Evolutionary conservation across 768 basidiomycete species (phyloP).

Genomic region (Suillus hirtellus): DNA sequence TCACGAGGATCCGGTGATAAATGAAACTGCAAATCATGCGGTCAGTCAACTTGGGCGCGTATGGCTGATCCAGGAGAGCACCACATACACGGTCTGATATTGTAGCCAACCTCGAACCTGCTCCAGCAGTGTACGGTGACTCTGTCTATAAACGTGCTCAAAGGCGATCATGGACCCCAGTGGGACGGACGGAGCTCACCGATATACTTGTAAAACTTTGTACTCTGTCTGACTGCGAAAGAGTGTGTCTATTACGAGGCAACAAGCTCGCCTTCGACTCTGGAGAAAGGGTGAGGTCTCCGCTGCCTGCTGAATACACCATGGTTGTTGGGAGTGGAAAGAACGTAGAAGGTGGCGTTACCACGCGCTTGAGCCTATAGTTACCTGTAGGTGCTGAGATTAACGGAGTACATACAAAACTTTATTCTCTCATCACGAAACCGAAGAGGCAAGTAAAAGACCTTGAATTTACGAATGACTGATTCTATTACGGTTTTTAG

Average conservation of each 20-base stretch:
- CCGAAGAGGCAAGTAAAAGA: background rate
- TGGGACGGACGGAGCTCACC: slow-evolving; percentile 12
- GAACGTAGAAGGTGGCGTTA: background rate
- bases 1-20: slow-evolving; percentile 63
- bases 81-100: slow-evolving; percentile 47
- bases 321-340: slow-evolving; percentile 16
- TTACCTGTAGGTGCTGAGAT: background rate
- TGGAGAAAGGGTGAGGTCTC: slow-evolving; percentile 3
- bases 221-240: slow-evolving; percentile 24
- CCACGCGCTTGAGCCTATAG: background rate
- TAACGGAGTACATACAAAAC: background rate
- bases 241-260: slow-evolving; percentile 9
- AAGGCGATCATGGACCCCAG: background rate
- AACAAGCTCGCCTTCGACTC: slow-evolving; percentile 19
- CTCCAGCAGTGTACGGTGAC: slow-evolving; percentile 43
- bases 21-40: slow-evolving; percentile 48
- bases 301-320: slow-evolving; percentile 13
- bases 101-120: slow-evolving; percentile 35
- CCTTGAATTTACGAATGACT: background rate
- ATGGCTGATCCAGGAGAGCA: background rate
- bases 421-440: slow-evolving; percentile 1
- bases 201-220: slow-evolving; percentile 29
- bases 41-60: background rate
- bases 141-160: slow-evolving; percentile 22
- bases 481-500: background rate